Base-by-base conservation (phyloP, 2,329 filamentous ascomycete genomes). In the Talaromyces pinophilus region DNA sequence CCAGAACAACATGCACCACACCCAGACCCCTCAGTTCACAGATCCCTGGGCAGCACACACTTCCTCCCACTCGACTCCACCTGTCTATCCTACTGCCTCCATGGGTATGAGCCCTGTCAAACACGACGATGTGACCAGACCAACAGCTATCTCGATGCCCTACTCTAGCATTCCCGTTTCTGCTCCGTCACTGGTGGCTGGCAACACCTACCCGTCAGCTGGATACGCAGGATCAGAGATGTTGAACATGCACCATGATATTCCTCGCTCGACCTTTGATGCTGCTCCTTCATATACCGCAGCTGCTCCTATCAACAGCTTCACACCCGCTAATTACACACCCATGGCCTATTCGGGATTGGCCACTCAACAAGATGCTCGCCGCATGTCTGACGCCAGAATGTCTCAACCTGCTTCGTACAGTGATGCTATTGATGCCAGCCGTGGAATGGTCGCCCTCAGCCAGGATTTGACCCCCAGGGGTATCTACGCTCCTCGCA, bases 381-480 rank as follows among this genome's bases (percentile, higher is more conserved):
- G 92, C 80, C 90, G 92, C 78, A 89, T 92, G 74, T 94, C 93
- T 72, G 77, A 81, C 65, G 71, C 74, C 67, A 77, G 74, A 62
- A 74, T 77, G 57, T 67, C 72, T 40, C 73, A 76, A 54, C 72
- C 85, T 64, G 84, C 90, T 72, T 90, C 89, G 72, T 96, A 93
- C 77, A 92, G 90, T 71, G 94, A 97, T 76, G 92, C 92, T 33
- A 88, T 98, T 65, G 94, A 97, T 77, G 93, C 93, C 28, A 93
- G 93, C 77, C 91, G 95, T 68, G 92, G 93, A 72, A 97, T 98
- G 92, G 86, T 97, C 30, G 92, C 93, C 44, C 91, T 98, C 86
- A 96, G 92, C 85, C 93, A 97, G 81, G 93, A 97, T 72, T 80
- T 89, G 73, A 97, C 93, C 0, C 92, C 93, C 13, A 85, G 93